phyloP scores from a whole-genome alignment of 2,329 filamentous ascomycete species.

The Beauveria caledonica region DNA sequence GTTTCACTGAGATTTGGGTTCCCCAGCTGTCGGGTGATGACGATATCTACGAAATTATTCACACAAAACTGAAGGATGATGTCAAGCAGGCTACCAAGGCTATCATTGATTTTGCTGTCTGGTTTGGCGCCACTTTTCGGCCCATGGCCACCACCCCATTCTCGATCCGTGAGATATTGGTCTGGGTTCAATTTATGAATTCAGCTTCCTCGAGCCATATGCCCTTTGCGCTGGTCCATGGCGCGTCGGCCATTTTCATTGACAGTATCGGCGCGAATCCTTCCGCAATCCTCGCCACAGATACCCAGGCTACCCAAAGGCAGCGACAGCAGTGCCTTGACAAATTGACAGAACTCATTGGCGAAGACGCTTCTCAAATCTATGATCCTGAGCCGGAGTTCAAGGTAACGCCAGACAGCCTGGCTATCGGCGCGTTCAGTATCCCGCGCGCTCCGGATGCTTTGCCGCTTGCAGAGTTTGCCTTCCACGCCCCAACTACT shows the following conservation, averaged over 20 bases:
- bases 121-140: slow-evolving; percentile 81
- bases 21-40: slow-evolving; percentile 75
- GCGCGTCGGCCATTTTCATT: slow-evolving; percentile 90
- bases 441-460: slow-evolving; percentile 44
- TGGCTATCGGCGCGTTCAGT: slow-evolving; percentile 69
- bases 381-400: slow-evolving; percentile 60
- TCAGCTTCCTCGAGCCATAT: slow-evolving; percentile 42
- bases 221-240: slow-evolving; percentile 56
- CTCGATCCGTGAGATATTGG: slow-evolving; percentile 84
- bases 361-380: slow-evolving; percentile 50
- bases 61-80: slow-evolving; percentile 57
- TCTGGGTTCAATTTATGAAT: slow-evolving; percentile 92
- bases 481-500: slow-evolving; percentile 84
- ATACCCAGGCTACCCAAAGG: slow-evolving; percentile 57
- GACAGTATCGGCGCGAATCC: slow-evolving; percentile 94
- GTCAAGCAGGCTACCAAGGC: slow-evolving; percentile 51
- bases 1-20: slow-evolving; percentile 99
- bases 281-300: slow-evolving; percentile 71
- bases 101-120: slow-evolving; percentile 82
- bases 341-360: slow-evolving; percentile 61
- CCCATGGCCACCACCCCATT: slow-evolving; percentile 67
- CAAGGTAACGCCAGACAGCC: slow-evolving; percentile 34
- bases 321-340: slow-evolving; percentile 67
- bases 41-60: slow-evolving; percentile 82
- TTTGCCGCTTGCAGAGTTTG: slow-evolving; percentile 31